These are phyloP conservation scores for Xylaria sp. DNA, from an alignment of 2,329 filamentous ascomycete genomes.

Conservation along the genomic window DNA sequence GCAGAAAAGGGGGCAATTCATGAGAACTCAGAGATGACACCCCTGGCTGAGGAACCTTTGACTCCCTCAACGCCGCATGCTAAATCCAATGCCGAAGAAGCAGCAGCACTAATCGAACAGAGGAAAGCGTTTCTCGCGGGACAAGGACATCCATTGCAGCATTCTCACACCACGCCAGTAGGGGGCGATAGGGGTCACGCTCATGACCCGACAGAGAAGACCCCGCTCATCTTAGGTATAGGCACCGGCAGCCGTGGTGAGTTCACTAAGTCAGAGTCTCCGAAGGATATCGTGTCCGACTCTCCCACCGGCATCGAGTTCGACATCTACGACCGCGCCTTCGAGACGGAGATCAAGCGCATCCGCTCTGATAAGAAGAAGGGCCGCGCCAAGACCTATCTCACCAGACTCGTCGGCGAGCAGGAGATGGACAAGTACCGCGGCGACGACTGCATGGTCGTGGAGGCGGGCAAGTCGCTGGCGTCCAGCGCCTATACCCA, in stretches of 20 bases:
- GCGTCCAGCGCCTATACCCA: conserved; percentile 16
- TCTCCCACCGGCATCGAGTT: conserved; percentile 84
- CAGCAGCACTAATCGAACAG: conserved; percentile 51
- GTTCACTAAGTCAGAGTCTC: conserved; percentile 33
- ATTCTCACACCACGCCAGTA: conserved; percentile 34
- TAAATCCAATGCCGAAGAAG: conserved; percentile 49
- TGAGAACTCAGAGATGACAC: conserved; percentile 6
- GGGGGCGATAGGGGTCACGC: conserved; percentile 61
- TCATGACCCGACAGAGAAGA: conserved; percentile 64
- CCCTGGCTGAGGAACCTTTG: conserved; percentile 12
- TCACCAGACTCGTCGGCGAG: conserved; percentile 52
- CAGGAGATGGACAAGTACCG: conserved; percentile 44
- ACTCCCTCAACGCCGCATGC: conserved; percentile 13
- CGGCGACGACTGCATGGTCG: conserved; percentile 42
- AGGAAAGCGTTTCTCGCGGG: conserved; percentile 46
- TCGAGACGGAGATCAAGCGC: conserved; percentile 74
- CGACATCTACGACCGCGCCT: conserved; percentile 87
- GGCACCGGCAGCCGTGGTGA: conserved; percentile 64
- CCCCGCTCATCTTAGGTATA: conserved; percentile 73
- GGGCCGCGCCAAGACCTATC: conserved; percentile 47
- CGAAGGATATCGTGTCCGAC: conserved; percentile 68
- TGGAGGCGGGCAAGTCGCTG: conserved; percentile 38
- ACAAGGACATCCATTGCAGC: conserved; percentile 33
- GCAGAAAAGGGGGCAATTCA: conserved; percentile 19
- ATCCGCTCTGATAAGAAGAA: conserved; percentile 42